A percentile compares a stretch with the other conserved stretches of the same genome.
Conservation (phyloP, 768 basidiomycete genomes). For the Mycena rebaudengoi region DNA sequence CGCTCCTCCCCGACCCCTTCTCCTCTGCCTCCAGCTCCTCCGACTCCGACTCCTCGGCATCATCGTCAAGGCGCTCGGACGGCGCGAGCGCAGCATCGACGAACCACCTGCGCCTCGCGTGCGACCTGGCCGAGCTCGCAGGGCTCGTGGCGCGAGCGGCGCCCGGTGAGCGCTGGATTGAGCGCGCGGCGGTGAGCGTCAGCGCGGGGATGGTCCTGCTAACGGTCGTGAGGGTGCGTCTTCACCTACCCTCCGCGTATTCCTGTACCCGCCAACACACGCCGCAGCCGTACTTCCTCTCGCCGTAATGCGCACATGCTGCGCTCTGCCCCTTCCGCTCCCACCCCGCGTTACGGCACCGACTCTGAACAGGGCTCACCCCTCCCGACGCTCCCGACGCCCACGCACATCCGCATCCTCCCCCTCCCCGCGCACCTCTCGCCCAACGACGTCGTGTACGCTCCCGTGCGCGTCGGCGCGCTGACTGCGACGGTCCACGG, state of each 20-base stretch:
- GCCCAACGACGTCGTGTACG: too few relatives aligned
- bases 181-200: background rate
- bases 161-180: conserved; percentile 53
- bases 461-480: background rate
- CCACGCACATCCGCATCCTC: conserved; percentile 22
- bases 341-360: background rate
- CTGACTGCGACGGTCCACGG: background rate
- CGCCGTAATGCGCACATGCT: conserved; percentile 62
- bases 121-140: conserved; percentile 87
- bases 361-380: background rate
- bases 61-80: too few relatives aligned
- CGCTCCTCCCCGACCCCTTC: too few relatives aligned
- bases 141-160: conserved; percentile 75
- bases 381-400: too few relatives aligned
- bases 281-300: conserved; percentile 82
- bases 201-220: conserved; percentile 82
- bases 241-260: conserved; percentile 63
- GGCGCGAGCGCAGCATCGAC: too few relatives aligned
- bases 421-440: conserved; percentile 20
- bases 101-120: conserved; percentile 66
- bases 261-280: conserved; percentile 69
- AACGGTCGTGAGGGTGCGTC: conserved; percentile 79
- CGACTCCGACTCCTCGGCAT: too few relatives aligned
- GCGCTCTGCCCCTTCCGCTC: background rate
- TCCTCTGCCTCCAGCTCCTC: too few relatives aligned